Base-by-base conservation (phyloP, 1,284 basidiomycete genomes). In the Farysia itapuensis region DNA sequence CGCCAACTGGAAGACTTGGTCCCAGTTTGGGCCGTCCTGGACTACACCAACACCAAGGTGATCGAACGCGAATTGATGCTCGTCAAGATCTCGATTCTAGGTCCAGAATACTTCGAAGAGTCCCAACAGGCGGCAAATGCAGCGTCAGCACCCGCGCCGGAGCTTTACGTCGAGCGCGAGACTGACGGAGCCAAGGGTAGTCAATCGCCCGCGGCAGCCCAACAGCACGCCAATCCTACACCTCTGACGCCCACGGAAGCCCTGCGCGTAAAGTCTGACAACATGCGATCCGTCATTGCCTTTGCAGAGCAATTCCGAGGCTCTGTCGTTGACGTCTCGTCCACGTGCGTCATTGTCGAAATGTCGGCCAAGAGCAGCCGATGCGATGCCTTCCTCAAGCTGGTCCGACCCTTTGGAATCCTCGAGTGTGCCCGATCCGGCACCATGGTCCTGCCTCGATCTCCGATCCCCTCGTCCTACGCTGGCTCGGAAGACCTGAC, bases 351-450 rank as follows among this genome's bases (percentile, higher is more conserved):
- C 35, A 96, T 97, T 58, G 89, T 98, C 35, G 94, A 99, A 81
- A 80, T 97, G 78, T 87, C 88, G 18, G 95, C 88, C 38, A 98
- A 98, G 82, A 90, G 89, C 41, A 81, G 82, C 32, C 82, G 94
- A 31, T 89, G 97, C 39, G 89, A 98, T 74, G 90, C 91, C 15
- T 97, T 98, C 81, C 80, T 98, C 70, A 86, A 84, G 65, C 81
- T 99, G 35, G 81, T 98, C 64, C 86, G 92, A 76, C 94, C 94
- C 5, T 99, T 94, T 74, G 95, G 95, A 34, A 85, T 98, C 43
- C 82, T 98, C 41, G 94, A 97, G 80, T 87, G 89, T 35, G 90
- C 92, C 16, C 80, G 92, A 40, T 92, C 90, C 32, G 93, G 70
- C 23, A 75, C 74, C 4, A 76, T 76, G 73, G 74, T 75, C 4